A percentile compares a stretch with the other conserved stretches of the same genome.
phyloP scores from a whole-genome alignment of 495 filamentous ascomycete genomes.

The Evernia prunastri region DNA sequence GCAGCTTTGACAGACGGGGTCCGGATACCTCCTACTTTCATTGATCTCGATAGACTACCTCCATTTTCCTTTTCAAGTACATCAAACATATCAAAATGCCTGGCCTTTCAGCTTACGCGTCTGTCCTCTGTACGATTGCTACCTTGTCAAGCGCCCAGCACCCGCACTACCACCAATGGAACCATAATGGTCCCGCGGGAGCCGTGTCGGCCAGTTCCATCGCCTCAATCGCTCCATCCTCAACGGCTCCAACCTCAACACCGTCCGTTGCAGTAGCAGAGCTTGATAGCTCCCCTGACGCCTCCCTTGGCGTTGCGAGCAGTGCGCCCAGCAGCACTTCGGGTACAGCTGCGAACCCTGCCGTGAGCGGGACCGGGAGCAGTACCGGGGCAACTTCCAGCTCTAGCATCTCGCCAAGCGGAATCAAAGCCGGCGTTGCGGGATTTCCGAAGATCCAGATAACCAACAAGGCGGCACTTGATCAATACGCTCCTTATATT shows the following conservation, averaged over 20 bases:
- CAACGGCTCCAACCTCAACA: neutral
- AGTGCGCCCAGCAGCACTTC: neutral
- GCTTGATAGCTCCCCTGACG: neutral
- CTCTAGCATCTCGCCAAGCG: neutral
- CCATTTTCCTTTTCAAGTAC: neutral
- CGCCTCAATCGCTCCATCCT: neutral
- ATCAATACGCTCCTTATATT: slow-evolving; percentile 1
- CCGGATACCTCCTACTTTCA: neutral
- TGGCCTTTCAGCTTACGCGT: neutral
- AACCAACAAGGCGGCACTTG: neutral
- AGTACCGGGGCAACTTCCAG: neutral
- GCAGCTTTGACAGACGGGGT: neutral
- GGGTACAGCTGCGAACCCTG: neutral
- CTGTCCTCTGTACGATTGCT: neutral
- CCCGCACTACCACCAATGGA: neutral
- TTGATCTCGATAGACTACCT: neutral
- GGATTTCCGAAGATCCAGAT: neutral
- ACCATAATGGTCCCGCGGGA: neutral
- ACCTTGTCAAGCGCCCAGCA: neutral
- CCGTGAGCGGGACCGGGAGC: neutral
- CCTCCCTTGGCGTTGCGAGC: neutral
- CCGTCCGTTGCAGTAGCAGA: neutral
- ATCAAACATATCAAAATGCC: neutral
- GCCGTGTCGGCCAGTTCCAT: neutral
- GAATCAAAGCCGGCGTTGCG: slow-evolving; percentile 2